phyloP scores from a whole-genome alignment of 192 early-diverging fungal genomes.

The Coemansia aciculifera region DNA sequence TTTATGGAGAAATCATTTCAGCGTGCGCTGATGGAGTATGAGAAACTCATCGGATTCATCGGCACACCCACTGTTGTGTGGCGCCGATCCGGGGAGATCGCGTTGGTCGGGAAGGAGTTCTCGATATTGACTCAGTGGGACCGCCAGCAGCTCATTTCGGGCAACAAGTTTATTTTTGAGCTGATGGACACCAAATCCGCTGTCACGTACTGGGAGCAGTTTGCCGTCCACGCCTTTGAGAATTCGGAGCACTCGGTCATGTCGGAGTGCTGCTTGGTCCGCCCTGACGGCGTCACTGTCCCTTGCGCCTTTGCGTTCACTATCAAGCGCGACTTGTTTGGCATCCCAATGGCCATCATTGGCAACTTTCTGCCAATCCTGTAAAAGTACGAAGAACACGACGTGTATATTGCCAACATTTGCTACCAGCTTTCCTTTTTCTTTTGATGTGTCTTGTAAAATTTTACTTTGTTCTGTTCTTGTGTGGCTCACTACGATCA shows the following conservation, averaged over 20 bases:
- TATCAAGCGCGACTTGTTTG: constrained; percentile 96
- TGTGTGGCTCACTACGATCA: background rate
- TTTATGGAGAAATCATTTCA: constrained; percentile 98
- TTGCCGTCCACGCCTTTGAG: constrained; percentile 89
- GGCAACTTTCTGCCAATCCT: constrained; percentile 66
- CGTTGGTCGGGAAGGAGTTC: constrained; percentile 95
- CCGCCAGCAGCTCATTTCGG: constrained; percentile 72
- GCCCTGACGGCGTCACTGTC: constrained; percentile 70
- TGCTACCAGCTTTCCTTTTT: background rate
- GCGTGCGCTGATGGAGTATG: constrained; percentile 89
- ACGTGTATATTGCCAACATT: background rate
- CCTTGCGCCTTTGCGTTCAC: constrained; percentile 95
- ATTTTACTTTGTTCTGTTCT: background rate
- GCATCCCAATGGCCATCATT: constrained; percentile 84
- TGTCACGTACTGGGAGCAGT: constrained; percentile 95
- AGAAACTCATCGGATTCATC: constrained; percentile 92
- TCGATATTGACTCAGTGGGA: constrained; percentile 91
- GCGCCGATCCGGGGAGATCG: constrained; percentile 96
- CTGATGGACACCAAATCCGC: constrained; percentile 92
- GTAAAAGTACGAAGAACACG: constrained; percentile 5
- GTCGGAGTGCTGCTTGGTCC: constrained; percentile 81
- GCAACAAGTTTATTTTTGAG: constrained; percentile 56
- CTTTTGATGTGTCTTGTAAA: background rate
- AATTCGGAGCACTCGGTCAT: constrained; percentile 88
- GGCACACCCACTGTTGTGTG: constrained; percentile 96